Conservation (phyloP, 257 asterid species). For the Ajuga chamaepitys region DNA sequence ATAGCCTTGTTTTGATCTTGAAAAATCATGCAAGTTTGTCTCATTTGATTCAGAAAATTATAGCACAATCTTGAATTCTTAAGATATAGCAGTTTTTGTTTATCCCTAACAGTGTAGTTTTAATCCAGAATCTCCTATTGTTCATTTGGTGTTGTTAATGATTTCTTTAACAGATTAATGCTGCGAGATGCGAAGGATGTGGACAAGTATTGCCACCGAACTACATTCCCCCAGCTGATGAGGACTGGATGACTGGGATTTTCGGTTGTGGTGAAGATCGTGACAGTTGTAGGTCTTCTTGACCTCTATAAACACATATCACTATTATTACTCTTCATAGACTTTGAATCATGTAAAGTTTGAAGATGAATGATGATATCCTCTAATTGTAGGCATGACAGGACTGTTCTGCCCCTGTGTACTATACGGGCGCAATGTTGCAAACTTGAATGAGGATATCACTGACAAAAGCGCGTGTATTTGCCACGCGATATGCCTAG, state of each 20-base stretch:
- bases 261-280: conserved; percentile 65
- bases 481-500: conserved; percentile 57
- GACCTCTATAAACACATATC: background rate
- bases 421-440: conserved; percentile 62
- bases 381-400: conserved; percentile 33
- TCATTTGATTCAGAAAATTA: background rate
- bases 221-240: conserved; percentile 67
- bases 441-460: conserved; percentile 49
- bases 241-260: conserved; percentile 68
- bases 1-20: background rate
- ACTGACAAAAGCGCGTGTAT: conserved; percentile 47
- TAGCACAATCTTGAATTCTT: background rate
- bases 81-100: background rate
- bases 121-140: background rate
- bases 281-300: conserved; percentile 44
- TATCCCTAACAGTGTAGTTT: background rate
- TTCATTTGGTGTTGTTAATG: conserved; percentile 5
- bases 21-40: background rate
- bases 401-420: conserved; percentile 72
- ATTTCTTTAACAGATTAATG: conserved; percentile 34
- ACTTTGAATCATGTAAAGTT: too few relatives aligned
- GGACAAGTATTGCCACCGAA: conserved; percentile 65
- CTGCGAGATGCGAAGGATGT: conserved; percentile 63
- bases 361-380: background rate
- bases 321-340: too few relatives aligned